Conservation (phyloP, 225 moss, liverwort and hornwort genomes). For the Anthoceros angustus region DNA sequence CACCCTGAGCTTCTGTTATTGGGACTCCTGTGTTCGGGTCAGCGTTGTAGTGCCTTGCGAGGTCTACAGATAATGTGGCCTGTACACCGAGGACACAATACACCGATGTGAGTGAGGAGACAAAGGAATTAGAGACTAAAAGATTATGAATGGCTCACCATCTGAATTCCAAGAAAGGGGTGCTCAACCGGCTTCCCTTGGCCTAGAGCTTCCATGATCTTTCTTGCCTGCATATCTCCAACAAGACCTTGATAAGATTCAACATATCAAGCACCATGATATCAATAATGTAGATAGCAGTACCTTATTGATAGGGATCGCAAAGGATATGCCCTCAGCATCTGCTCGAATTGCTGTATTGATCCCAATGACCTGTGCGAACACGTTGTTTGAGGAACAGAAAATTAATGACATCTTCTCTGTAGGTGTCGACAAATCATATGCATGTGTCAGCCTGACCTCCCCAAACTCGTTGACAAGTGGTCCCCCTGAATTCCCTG, state of each 20-base stretch:
- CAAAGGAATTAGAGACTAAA: neutral
- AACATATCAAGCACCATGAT: neutral
- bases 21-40: slow-evolving; percentile 3
- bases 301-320: slow-evolving; percentile 10
- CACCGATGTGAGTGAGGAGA: too few species aligned
- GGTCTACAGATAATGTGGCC: neutral
- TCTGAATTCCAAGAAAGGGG: slow-evolving; percentile 10
- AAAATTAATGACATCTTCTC: neutral
- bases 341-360: slow-evolving; percentile 11
- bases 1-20: slow-evolving; percentile 1
- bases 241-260: neutral
- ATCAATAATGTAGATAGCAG: neutral
- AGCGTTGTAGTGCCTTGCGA: neutral
- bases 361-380: slow-evolving; percentile 5
- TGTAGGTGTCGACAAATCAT: neutral
- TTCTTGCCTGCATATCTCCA: neutral
- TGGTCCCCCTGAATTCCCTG: slow-evolving; percentile 9
- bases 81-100: neutral
- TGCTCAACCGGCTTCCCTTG: slow-evolving; percentile 6
- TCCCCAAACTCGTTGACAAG: slow-evolving; percentile 10
- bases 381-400: neutral
- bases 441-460: neutral
- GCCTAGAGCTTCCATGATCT: slow-evolving; percentile 6
- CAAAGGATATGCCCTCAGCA: slow-evolving; percentile 10
- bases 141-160: neutral